Conservation (phyloP, 768 basidiomycete species). For the Suillus decipiens region DNA sequence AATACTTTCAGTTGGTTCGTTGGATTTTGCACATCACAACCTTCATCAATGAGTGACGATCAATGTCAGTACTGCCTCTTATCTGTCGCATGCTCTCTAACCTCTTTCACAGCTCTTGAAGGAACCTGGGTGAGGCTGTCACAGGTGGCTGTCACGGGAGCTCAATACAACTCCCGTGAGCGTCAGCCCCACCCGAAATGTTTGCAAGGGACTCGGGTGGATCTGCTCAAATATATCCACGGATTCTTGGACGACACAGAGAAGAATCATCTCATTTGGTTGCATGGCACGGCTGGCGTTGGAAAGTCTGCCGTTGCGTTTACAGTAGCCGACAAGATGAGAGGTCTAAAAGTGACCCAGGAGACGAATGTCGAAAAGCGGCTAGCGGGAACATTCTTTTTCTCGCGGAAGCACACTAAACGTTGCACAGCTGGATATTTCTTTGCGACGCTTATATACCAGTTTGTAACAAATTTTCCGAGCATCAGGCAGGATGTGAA, state of each 20-base stretch:
- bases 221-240: neutral
- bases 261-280: neutral
- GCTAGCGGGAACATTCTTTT: neutral
- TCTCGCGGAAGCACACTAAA: neutral
- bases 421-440: neutral
- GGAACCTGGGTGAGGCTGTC: neutral
- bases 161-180: neutral
- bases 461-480: neutral
- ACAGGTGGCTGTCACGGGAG: neutral
- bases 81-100: neutral
- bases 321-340: neutral
- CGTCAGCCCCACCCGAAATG: neutral
- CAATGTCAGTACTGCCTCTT: neutral
- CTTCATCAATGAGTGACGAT: neutral
- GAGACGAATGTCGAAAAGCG: neutral
- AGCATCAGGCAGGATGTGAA: neutral
- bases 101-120: neutral
- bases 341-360: neutral
- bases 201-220: neutral
- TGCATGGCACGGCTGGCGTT: neutral
- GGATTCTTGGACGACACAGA: neutral
- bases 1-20: neutral
- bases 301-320: neutral
- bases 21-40: neutral
- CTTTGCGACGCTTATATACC: neutral